A percentile compares a stretch with the other conserved stretches of the same genome.
These are phyloP conservation scores for Sporothrix pallida DNA, from an alignment of 2,329 filamentous ascomycete species.

Conservation along the genomic window DNA sequence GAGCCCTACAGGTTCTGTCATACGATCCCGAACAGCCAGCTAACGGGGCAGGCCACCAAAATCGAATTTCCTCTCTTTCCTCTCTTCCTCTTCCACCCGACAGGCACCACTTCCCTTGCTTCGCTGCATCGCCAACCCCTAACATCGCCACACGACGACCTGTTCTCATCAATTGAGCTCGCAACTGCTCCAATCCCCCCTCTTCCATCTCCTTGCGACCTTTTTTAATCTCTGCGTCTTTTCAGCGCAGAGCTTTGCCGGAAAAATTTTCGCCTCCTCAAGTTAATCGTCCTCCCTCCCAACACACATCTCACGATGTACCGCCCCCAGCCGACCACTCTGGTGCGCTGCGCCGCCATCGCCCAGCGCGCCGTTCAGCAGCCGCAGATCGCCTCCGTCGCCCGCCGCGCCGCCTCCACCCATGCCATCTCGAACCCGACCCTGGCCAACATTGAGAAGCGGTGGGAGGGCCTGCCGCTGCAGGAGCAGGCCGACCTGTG, in stretches of 20 bases:
- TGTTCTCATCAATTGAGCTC: constrained; percentile 27
- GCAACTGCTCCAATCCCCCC: constrained; percentile 15
- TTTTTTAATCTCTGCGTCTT: constrained; percentile 20
- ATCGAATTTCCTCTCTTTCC: constrained; percentile 30
- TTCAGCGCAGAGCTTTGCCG: constrained; percentile 12
- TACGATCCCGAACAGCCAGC: constrained; percentile 37
- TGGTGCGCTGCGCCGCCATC: constrained; percentile 54
- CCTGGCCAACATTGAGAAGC: constrained; percentile 97
- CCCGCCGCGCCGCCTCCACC: constrained; percentile 65
- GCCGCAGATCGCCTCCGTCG: constrained; percentile 50
- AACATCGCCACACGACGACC: constrained; percentile 8
- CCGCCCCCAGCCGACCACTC: constrained; percentile 59
- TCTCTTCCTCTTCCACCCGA: constrained; percentile 36
- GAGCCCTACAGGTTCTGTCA: constrained; percentile 37
- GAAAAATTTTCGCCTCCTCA: constrained; percentile 31
- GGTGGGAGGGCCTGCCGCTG: constrained; percentile 97
- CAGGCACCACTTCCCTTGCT: background rate
- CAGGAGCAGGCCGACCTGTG: constrained; percentile 99
- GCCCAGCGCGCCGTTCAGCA: constrained; percentile 39
- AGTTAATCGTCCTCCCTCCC: constrained; percentile 12
- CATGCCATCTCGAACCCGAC: constrained; percentile 98
- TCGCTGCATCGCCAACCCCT: constrained; percentile 22
- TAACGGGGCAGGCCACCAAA: constrained; percentile 16
- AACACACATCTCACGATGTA: constrained; percentile 52
- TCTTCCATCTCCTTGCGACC: background rate